Evolutionary conservation across 805 yeast species (phyloP).

Genomic region (Teunomyces atbi): DNA sequence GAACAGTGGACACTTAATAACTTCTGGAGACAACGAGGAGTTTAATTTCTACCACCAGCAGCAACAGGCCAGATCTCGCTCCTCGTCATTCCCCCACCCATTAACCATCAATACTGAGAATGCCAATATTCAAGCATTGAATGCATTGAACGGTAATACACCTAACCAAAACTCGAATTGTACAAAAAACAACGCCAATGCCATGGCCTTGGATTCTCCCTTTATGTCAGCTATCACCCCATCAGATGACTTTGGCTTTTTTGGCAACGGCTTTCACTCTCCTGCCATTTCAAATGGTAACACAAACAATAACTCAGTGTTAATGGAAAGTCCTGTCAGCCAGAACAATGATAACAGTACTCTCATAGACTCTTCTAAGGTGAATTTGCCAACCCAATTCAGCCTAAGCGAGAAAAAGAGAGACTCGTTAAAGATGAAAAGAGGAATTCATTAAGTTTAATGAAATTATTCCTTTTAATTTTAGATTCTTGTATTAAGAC

Average conservation of each 20-base stretch:
- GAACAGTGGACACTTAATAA: slow-evolving; percentile 4
- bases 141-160: slow-evolving; percentile 19
- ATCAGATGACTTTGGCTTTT: slow-evolving; percentile 35
- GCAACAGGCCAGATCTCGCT: slow-evolving; percentile 20
- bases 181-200: slow-evolving; percentile 3
- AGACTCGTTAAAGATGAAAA: slow-evolving; percentile 42
- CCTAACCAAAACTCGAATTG: neutral
- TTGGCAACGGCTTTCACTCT: slow-evolving; percentile 17
- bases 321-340: slow-evolving; percentile 15
- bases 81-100: slow-evolving; percentile 30
- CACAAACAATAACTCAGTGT: slow-evolving; percentile 8
- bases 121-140: slow-evolving; percentile 26
- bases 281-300: slow-evolving; percentile 4
- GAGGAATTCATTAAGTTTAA: slow-evolving; percentile 38
- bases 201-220: slow-evolving; percentile 36
- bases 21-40: slow-evolving; percentile 30
- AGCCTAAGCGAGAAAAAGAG: slow-evolving; percentile 45
- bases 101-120: slow-evolving; percentile 39
- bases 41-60: slow-evolving; percentile 19
- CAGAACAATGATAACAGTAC: slow-evolving; percentile 9
- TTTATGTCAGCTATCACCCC: slow-evolving; percentile 40
- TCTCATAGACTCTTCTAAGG: slow-evolving; percentile 13
- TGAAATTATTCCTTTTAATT: neutral
- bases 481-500: neutral
- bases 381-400: slow-evolving; percentile 31